Percentiles rank a stretch among this genome's conserved stretches.
These are phyloP conservation scores for Blastosporella zonata DNA, from an alignment of 1,284 basidiomycete species.

Conservation along the genomic window DNA sequence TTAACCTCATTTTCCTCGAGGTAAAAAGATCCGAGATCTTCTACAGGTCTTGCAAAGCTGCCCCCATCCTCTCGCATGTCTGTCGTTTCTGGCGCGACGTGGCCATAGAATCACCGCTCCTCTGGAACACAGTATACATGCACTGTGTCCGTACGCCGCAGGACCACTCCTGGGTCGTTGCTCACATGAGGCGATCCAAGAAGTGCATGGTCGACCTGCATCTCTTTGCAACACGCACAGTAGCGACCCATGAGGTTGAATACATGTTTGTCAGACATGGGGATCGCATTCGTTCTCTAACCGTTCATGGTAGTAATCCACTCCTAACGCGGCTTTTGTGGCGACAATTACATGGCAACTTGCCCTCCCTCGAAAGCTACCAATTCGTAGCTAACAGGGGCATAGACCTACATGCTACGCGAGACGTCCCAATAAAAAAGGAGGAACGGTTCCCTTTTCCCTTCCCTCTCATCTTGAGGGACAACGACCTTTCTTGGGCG, in stretches of 20 bases:
- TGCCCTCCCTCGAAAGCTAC: constrained; percentile 1
- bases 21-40: not conserved
- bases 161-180: constrained; percentile 3
- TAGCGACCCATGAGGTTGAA: not conserved
- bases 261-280: not conserved
- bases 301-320: not conserved
- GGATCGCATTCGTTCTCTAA: not conserved
- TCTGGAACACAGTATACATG: constrained; percentile 5
- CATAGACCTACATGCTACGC: not conserved
- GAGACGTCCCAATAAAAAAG: not conserved
- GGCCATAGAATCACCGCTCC: not conserved
- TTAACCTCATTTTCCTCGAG: constrained; percentile 1
- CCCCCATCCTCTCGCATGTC: constrained; percentile 4
- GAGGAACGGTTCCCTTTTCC: not conserved
- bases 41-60: not conserved
- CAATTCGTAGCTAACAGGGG: not conserved
- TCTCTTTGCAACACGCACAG: not conserved
- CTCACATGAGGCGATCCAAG: constrained; percentile 2
- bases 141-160: not conserved
- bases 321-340: not conserved
- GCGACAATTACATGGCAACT: not conserved
- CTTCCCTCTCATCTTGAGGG: not conserved
- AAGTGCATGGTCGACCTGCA: not conserved
- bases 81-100: not conserved
- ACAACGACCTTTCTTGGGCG: not conserved